Evolutionary conservation across 148 eudicot genomes (phyloP).

Genomic region (Euryodendron excelsum): DNA sequence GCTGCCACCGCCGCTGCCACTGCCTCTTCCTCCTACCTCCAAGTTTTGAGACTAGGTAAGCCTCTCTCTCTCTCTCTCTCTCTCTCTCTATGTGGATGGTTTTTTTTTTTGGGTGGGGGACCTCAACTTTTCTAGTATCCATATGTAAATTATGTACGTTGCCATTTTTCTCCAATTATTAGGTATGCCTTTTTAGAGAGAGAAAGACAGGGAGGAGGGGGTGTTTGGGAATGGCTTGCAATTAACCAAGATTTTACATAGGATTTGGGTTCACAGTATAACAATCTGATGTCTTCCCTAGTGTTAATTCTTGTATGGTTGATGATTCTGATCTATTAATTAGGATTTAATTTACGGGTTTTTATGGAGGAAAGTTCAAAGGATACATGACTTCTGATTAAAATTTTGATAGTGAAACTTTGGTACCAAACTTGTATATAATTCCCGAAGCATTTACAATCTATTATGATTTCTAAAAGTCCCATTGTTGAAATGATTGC

Average conservation of each 20-base stretch:
- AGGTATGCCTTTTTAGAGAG: too few relatives aligned
- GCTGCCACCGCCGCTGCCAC: too few relatives aligned
- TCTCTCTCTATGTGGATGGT: too few relatives aligned
- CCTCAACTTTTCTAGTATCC: constrained; percentile 22
- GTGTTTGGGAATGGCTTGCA: too few relatives aligned
- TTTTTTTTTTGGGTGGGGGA: constrained; percentile 19
- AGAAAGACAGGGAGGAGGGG: too few relatives aligned
- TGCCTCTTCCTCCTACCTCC: too few relatives aligned
- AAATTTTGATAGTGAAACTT: constrained; percentile 17
- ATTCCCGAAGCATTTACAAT: constrained; percentile 20
- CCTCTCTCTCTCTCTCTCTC: too few relatives aligned
- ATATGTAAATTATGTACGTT: constrained; percentile 37
- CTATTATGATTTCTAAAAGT: constrained; percentile 9
- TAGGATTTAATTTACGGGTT: background rate
- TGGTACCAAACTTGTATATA: constrained; percentile 14
- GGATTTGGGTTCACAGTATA: too few relatives aligned
- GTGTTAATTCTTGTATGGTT: too few relatives aligned
- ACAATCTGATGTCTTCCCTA: too few relatives aligned
- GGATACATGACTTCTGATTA: constrained; percentile 2
- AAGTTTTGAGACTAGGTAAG: too few relatives aligned
- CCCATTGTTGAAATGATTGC: constrained; percentile 19
- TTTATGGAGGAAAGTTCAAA: constrained; percentile 13
- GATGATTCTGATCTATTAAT: background rate
- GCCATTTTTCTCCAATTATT: constrained; percentile 28
- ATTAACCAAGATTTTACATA: too few relatives aligned